Evolutionary conservation across 768 basidiomycete genomes (phyloP).

Genomic region (Flagelloscypha sp.): DNA sequence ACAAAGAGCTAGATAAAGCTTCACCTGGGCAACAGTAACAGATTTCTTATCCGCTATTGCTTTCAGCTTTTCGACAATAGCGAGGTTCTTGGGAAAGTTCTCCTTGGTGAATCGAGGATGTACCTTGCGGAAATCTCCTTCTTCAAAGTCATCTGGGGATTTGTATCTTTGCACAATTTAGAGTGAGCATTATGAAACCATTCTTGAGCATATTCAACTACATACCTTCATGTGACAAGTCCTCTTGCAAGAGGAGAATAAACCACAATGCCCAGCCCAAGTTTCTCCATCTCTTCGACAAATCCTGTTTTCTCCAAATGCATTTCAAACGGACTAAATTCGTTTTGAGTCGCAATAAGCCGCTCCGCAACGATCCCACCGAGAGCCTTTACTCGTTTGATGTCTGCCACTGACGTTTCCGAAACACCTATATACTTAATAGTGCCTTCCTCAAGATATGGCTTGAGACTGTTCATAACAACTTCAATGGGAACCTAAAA

Average conservation of each 20-base stretch:
- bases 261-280: constrained; percentile 25
- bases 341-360: constrained; percentile 25
- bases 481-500: constrained; percentile 20
- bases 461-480: constrained; percentile 17
- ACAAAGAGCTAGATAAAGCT: too few relatives aligned
- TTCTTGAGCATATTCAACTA: constrained; percentile 2
- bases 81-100: constrained; percentile 11
- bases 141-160: constrained; percentile 3
- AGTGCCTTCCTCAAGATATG: constrained; percentile 19
- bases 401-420: constrained; percentile 22
- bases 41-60: constrained; percentile 6
- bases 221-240: constrained; percentile 25
- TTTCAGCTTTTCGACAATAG: constrained; percentile 9
- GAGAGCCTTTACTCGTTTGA: constrained; percentile 25
- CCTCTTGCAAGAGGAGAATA: constrained; percentile 31
- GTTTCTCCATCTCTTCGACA: constrained; percentile 20
- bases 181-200: neutral
- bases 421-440: constrained; percentile 30
- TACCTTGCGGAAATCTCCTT: constrained; percentile 3
- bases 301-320: constrained; percentile 19
- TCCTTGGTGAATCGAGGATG: constrained; percentile 9
- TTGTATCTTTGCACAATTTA: neutral
- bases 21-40: constrained; percentile 18
- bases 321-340: constrained; percentile 26
- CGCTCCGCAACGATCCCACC: constrained; percentile 24